These are phyloP conservation scores for Asterochloris sp. DNA, from an alignment of 139 green algal genomes.

Conservation along the genomic window DNA sequence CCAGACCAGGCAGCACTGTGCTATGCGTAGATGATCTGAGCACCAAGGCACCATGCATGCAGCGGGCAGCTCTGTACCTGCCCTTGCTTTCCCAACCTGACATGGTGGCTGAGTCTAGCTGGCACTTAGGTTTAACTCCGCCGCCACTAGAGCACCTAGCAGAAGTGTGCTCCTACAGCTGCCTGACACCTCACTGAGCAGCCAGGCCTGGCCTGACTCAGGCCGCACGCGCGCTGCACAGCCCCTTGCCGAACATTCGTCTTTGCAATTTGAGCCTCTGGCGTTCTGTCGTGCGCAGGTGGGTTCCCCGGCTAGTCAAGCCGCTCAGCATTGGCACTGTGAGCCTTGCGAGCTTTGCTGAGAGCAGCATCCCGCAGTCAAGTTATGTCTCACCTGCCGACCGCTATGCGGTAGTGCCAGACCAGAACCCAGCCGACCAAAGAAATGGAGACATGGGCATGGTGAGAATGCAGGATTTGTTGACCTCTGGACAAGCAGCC, in stretches of 20 bases:
- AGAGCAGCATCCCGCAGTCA: constrained; percentile 2
- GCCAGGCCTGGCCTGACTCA: neutral
- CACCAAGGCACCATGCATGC: neutral
- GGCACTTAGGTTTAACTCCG: neutral
- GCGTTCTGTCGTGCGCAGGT: constrained; percentile 2
- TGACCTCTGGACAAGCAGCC: no score
- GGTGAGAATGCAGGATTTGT: no score
- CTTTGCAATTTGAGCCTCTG: neutral
- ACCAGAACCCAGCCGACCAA: constrained; percentile 2
- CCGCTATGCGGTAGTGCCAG: constrained; percentile 50
- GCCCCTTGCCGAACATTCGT: neutral
- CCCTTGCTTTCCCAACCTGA: no score
- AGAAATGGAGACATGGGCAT: no score
- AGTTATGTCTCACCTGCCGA: constrained; percentile 45
- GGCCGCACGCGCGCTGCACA: neutral
- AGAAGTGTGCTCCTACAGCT: neutral
- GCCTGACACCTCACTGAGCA: no score
- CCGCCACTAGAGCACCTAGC: neutral
- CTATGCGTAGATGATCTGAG: no score
- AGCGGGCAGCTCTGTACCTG: neutral
- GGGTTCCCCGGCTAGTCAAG: constrained; percentile 23
- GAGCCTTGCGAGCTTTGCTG: constrained; percentile 21
- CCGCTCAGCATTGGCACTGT: constrained; percentile 31
- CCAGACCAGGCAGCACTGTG: neutral
- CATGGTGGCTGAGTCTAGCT: neutral